Base-by-base conservation (phyloP, 2,329 filamentous ascomycete genomes). In the Nigrospora osmanthi region DNA sequence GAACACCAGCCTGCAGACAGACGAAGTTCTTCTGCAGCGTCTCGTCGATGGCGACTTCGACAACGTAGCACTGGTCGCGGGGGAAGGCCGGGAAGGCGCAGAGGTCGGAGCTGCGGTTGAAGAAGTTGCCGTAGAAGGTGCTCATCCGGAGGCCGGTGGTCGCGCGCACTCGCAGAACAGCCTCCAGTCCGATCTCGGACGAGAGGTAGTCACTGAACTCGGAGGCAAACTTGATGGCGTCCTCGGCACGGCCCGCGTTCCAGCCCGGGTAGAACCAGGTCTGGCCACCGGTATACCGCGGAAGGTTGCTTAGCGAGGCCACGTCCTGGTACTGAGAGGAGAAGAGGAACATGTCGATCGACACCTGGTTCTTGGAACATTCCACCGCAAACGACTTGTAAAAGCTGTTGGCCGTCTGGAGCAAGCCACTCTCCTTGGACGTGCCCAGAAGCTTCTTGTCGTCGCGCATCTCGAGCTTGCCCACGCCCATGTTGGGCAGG, bases 341-440 rank as follows among this genome's bases (percentile, higher is more conserved):
- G 70, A 95, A 96, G 42, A 96, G 73, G 72, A 96, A 96, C 90
- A 96, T 96, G 64, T 96, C 90, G 54, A 98, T 89, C 0, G 90
- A 97, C 28, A 98, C 93, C 66, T 98, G 93, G 54, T 94, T 95
- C 73, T 98, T 98, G 34, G 90, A 96, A 67, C 93, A 98, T 63
- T 98, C 93, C 3, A 98, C 93, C 0, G 93, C 93, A 59, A 98
- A 98, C 58, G 88, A 95, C 75, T 98, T 98, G 77, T 97, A 98
- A 68, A 97, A 98, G 60, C 87, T 89, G 70, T 89, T 96, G 35
- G 81, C 87, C 0, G 93, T 96, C 64, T 97, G 91, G 43, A 98
- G 72, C 31, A 98, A 76, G 49, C 78, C 74, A 52, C 80, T 89
- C 64, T 98, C 93, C 66, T 96, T 96, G 53, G 85, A 89, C 1